Evolutionary conservation across 1,284 basidiomycete species (phyloP).

Genomic region (Apiotrichum laibachii): DNA sequence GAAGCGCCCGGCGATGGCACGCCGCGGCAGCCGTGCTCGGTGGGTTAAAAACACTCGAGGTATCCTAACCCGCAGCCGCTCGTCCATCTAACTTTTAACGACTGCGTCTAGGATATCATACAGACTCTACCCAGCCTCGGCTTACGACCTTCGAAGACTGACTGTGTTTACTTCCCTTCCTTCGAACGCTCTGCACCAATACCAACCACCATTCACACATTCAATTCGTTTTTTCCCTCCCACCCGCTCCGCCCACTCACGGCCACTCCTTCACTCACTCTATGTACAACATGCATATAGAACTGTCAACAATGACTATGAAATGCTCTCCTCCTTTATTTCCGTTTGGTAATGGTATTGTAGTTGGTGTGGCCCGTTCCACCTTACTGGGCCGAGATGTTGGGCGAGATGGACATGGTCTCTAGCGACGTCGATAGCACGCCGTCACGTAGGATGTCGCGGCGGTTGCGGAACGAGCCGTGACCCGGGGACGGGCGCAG

Average conservation of each 20-base stretch:
- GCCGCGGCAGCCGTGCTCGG: slow-evolving; percentile 40
- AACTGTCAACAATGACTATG: slow-evolving; percentile 1
- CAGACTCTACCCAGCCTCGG: background rate
- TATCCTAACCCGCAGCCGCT: slow-evolving; percentile 7
- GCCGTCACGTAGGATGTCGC: slow-evolving; percentile 24
- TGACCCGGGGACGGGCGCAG: background rate
- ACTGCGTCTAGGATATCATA: too few relatives aligned
- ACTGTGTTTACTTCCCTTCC: background rate
- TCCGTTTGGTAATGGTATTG: background rate
- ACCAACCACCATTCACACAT: too few relatives aligned
- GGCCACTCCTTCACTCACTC: background rate
- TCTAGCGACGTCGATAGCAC: slow-evolving; percentile 43
- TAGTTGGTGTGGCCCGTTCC: background rate
- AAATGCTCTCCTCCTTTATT: background rate
- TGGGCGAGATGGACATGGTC: slow-evolving; percentile 47
- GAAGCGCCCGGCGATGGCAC: slow-evolving; percentile 32
- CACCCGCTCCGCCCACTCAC: too few relatives aligned
- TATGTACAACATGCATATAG: slow-evolving; percentile 6
- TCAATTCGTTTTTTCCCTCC: background rate
- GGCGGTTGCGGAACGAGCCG: slow-evolving; percentile 14
- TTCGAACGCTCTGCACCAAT: background rate
- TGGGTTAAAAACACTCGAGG: too few relatives aligned
- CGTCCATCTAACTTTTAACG: slow-evolving; percentile 12
- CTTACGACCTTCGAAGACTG: background rate
- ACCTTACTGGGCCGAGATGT: background rate